Conservation (phyloP, 768 basidiomycete genomes). For the Amanita pallidorosea region DNA sequence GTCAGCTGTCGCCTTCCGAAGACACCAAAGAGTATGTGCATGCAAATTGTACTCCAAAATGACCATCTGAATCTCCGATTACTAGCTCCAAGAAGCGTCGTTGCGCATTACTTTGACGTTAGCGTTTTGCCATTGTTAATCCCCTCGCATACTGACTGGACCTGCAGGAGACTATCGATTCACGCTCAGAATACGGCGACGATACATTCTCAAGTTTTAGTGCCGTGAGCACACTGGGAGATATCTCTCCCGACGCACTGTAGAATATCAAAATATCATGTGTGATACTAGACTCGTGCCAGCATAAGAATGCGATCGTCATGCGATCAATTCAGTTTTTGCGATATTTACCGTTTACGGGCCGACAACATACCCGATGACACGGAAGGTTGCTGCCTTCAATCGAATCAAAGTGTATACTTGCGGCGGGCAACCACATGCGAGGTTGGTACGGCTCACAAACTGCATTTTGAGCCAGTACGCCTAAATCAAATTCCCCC, state of each 20-base stretch:
- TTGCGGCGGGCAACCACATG: too few species aligned
- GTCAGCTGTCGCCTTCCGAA: slow-evolving; percentile 82
- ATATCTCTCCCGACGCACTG: slow-evolving; percentile 63
- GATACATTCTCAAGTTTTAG: slow-evolving; percentile 55
- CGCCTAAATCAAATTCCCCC: too few species aligned
- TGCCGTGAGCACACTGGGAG: slow-evolving; percentile 52
- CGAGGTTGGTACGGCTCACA: too few species aligned
- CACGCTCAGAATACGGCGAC: slow-evolving; percentile 64
- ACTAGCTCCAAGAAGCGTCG: slow-evolving; percentile 75
- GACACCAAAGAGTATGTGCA: slow-evolving; percentile 78
- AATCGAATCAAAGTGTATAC: too few species aligned
- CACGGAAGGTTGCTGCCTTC: too few species aligned
- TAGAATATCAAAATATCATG: slow-evolving; percentile 18
- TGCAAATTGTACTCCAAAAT: not conserved
- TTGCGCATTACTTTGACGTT: slow-evolving; percentile 92
- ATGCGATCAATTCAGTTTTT: too few species aligned
- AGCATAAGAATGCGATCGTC: too few species aligned
- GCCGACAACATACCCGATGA: too few species aligned
- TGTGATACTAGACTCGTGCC: not conserved
- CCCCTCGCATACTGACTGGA: not conserved
- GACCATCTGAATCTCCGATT: slow-evolving; percentile 2
- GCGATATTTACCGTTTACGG: too few species aligned
- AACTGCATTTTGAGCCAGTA: too few species aligned
- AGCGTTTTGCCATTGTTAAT: slow-evolving; percentile 16
- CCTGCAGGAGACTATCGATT: slow-evolving; percentile 61